These are phyloP conservation scores for Kuraishia floccosa DNA, from an alignment of 805 yeast genomes.

Conservation along the genomic window DNA sequence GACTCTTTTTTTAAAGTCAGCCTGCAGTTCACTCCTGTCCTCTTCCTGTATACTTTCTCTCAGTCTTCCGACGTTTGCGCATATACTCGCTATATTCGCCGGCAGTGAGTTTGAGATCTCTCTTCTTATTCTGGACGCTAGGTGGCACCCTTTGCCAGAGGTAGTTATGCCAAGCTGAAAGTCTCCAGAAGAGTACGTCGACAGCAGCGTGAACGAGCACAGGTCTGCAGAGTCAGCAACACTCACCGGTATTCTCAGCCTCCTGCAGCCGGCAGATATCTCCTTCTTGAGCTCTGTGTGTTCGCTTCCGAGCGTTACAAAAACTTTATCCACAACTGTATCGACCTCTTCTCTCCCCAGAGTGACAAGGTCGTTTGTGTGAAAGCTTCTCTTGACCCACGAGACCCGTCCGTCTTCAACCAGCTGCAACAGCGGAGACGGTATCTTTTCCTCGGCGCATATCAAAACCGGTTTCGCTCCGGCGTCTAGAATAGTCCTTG, in stretches of 20 bases:
- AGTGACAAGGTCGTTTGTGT: constrained; percentile 30
- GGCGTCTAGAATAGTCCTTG: constrained; percentile 31
- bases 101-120: constrained; percentile 63
- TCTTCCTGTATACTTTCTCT: constrained; percentile 46
- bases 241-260: constrained; percentile 71
- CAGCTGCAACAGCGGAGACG: constrained; percentile 14
- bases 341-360: constrained; percentile 57
- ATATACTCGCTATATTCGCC: constrained; percentile 52
- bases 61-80: constrained; percentile 58
- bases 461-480: constrained; percentile 50
- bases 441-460: constrained; percentile 14
- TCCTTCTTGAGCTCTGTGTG: constrained; percentile 18
- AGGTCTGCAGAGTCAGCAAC: constrained; percentile 61
- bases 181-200: constrained; percentile 60
- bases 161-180: constrained; percentile 81
- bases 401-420: constrained; percentile 15
- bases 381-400: constrained; percentile 21
- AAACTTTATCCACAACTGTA: constrained; percentile 63
- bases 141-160: constrained; percentile 79
- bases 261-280: constrained; percentile 40
- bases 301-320: constrained; percentile 32
- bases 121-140: constrained; percentile 72
- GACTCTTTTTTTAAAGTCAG: constrained; percentile 13
- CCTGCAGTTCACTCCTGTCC: constrained; percentile 12
- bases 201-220: constrained; percentile 67